A percentile compares a stretch with the other conserved stretches of the same genome.
phyloP scores from a whole-genome alignment of 2,329 filamentous ascomycete genomes.

The Neophaeococcomyces aloes region DNA sequence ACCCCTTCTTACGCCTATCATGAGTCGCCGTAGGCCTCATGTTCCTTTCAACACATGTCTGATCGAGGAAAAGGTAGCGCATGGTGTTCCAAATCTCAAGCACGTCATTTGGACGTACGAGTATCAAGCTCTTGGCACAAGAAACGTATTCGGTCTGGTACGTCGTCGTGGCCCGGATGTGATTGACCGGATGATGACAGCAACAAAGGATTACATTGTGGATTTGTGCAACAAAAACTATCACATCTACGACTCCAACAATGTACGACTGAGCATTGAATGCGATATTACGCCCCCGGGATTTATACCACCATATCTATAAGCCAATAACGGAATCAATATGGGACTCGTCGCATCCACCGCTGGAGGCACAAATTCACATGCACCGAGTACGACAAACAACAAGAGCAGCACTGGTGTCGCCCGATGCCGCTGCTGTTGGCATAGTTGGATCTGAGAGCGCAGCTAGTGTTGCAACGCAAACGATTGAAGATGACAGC shows the following conservation, averaged over 20 bases:
- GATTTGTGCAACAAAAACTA: constrained; percentile 16
- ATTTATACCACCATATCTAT: constrained; percentile 22
- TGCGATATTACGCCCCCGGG: constrained; percentile 14
- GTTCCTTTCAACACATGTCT: constrained; percentile 18
- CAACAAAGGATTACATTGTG: constrained; percentile 14
- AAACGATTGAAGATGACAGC: background rate
- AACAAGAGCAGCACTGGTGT: background rate
- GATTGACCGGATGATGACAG: constrained; percentile 10
- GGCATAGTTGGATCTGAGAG: too few species aligned
- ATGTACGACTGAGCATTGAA: constrained; percentile 1
- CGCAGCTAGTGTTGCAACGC: background rate
- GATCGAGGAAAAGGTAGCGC: constrained; percentile 15
- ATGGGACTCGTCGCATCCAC: constrained; percentile 13
- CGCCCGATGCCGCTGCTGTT: too few species aligned
- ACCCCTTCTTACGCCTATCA: constrained; percentile 15
- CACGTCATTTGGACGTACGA: constrained; percentile 19
- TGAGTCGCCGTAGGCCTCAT: constrained; percentile 12
- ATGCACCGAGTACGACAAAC: background rate
- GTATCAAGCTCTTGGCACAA: constrained; percentile 18
- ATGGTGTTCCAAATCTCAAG: constrained; percentile 17
- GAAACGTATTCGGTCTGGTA: constrained; percentile 11
- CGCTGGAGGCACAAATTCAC: background rate
- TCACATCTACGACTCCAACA: constrained; percentile 9
- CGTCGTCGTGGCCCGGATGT: constrained; percentile 10
- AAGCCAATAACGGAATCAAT: constrained; percentile 13